phyloP scores from a whole-genome alignment of 345 rosid genomes.

The Iberis pinnata region DNA sequence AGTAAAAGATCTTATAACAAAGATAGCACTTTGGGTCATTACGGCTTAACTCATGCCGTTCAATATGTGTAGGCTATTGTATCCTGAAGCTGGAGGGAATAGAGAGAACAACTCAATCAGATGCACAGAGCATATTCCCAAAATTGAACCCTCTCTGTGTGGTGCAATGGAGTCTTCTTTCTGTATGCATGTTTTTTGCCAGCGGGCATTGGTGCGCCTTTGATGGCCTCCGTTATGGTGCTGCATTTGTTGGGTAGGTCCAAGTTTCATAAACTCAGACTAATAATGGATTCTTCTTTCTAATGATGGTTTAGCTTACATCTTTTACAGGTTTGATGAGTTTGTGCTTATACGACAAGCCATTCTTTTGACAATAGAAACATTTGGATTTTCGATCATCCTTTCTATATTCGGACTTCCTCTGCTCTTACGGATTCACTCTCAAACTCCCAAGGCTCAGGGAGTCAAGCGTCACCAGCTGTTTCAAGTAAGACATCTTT shows the following conservation, averaged over 20 bases:
- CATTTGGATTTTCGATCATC: conserved; percentile 81
- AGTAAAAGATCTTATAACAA: conserved; percentile 4
- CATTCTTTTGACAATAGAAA: conserved; percentile 73
- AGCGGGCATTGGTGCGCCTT: conserved; percentile 99
- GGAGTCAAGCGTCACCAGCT: conserved; percentile 30
- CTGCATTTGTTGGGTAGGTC: conserved; percentile 93
- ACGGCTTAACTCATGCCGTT: conserved; percentile 11
- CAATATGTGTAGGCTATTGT: conserved; percentile 63
- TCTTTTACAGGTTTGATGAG: conserved; percentile 70
- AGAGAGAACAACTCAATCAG: conserved; percentile 30
- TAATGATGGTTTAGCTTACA: conserved; percentile 15
- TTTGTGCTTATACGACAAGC: conserved; percentile 84
- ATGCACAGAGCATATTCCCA: conserved; percentile 24
- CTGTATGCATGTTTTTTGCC: conserved; percentile 72
- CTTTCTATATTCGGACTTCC: conserved; percentile 80
- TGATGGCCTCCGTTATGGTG: conserved; percentile 90
- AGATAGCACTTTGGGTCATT: neutral
- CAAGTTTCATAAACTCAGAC: neutral
- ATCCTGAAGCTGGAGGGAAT: conserved; percentile 52
- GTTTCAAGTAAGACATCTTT: conserved; percentile 43
- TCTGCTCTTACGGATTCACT: conserved; percentile 33
- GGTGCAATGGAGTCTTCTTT: conserved; percentile 74
- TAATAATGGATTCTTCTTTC: neutral
- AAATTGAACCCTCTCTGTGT: conserved; percentile 52
- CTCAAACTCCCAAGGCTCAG: conserved; percentile 28